A percentile compares a stretch with the other conserved stretches of the same genome.
Conservation (phyloP, 176 grass and related monocot species). For the Poa annua region DNA sequence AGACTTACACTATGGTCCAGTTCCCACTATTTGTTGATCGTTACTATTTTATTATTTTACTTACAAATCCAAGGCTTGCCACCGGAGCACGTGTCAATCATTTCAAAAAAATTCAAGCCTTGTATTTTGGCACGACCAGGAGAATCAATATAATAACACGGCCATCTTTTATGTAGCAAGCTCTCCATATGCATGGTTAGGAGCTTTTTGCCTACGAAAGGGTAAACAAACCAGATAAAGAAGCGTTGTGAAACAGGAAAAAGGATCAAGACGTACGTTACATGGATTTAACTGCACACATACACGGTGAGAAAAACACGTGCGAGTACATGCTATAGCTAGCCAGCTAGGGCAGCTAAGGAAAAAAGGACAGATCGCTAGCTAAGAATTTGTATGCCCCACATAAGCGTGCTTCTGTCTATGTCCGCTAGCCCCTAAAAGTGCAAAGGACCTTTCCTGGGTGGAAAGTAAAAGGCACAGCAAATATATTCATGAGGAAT, state of each 20-base stretch:
- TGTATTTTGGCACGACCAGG: background rate
- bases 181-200: background rate
- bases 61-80: background rate
- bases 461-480: slow-evolving; percentile 33
- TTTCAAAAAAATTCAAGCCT: background rate
- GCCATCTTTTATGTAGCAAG: background rate
- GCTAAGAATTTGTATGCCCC: slow-evolving; percentile 30
- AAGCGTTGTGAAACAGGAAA: slow-evolving; percentile 19
- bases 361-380: slow-evolving; percentile 30
- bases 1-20: too few relatives aligned
- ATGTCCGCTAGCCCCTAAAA: slow-evolving; percentile 41
- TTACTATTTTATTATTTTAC: background rate
- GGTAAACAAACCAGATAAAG: background rate
- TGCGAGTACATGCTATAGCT: slow-evolving; percentile 25
- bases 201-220: slow-evolving; percentile 17
- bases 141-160: background rate
- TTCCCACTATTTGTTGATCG: background rate
- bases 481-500: slow-evolving; percentile 44
- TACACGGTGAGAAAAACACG: slow-evolving; percentile 16
- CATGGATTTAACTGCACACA: slow-evolving; percentile 15
- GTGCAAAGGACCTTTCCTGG: slow-evolving; percentile 29
- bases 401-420: slow-evolving; percentile 37
- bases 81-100: background rate
- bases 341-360: slow-evolving; percentile 1
- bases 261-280: background rate